phyloP scores from a whole-genome alignment of 768 basidiomycete species.

The Suillus spraguei region DNA sequence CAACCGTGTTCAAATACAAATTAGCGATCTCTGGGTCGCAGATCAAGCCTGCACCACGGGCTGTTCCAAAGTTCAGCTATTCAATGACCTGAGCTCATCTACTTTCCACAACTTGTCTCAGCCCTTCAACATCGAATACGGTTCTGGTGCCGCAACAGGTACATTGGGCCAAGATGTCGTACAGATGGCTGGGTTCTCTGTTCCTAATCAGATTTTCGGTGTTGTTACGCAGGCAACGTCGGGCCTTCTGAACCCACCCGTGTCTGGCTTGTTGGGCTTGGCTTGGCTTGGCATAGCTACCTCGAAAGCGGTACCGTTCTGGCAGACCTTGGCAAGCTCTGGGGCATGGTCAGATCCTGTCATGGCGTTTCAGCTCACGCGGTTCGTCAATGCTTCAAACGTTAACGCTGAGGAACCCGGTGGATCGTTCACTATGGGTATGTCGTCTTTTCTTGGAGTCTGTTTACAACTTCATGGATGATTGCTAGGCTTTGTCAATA shows the following conservation, averaged over 20 bases:
- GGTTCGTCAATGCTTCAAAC: slow-evolving; percentile 55
- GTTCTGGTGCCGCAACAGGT: slow-evolving; percentile 78
- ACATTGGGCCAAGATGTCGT: slow-evolving; percentile 72
- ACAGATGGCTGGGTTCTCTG: slow-evolving; percentile 88
- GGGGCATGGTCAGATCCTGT: slow-evolving; percentile 67
- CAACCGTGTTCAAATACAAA: slow-evolving; percentile 3
- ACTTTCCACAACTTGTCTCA: slow-evolving; percentile 57
- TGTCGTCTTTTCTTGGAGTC: slow-evolving; percentile 10
- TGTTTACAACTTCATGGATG: not conserved
- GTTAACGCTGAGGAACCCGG: slow-evolving; percentile 58
- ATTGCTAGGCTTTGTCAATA: slow-evolving; percentile 63
- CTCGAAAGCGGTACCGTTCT: slow-evolving; percentile 76
- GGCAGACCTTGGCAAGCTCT: slow-evolving; percentile 72
- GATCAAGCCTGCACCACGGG: slow-evolving; percentile 48
- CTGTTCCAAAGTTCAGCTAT: slow-evolving; percentile 49
- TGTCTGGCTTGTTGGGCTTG: slow-evolving; percentile 89
- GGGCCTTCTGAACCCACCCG: slow-evolving; percentile 64
- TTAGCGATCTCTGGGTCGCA: slow-evolving; percentile 86
- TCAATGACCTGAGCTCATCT: slow-evolving; percentile 56
- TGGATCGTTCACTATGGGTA: slow-evolving; percentile 77
- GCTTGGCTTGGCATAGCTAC: slow-evolving; percentile 76
- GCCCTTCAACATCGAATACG: slow-evolving; percentile 75
- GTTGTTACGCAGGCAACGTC: slow-evolving; percentile 54
- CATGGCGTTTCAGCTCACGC: slow-evolving; percentile 85
- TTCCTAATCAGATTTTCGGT: slow-evolving; percentile 78